phyloP scores from a whole-genome alignment of 495 filamentous ascomycete species.

The Cenococcum geophilum region DNA sequence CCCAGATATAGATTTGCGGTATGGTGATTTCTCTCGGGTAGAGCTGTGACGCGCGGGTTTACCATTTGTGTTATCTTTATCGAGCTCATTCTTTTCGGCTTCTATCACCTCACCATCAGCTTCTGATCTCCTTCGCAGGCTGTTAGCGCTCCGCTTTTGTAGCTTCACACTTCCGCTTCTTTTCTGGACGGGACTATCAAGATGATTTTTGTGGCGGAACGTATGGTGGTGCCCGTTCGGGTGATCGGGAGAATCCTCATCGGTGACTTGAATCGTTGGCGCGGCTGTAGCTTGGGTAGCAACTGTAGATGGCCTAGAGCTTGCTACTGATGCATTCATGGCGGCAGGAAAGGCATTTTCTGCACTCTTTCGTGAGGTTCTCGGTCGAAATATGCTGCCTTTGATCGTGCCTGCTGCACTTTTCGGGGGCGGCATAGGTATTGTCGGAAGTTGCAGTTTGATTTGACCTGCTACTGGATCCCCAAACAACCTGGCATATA shows the following conservation, averaged over 20 bases:
- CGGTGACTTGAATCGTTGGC: slow-evolving; percentile 39
- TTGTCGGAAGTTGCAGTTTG: slow-evolving; percentile 23
- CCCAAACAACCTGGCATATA: slow-evolving; percentile 74
- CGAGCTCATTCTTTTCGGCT: slow-evolving; percentile 16
- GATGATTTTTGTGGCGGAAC: slow-evolving; percentile 26
- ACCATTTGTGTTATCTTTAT: slow-evolving; percentile 14
- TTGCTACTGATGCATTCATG: slow-evolving; percentile 18
- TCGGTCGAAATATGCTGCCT: slow-evolving; percentile 64
- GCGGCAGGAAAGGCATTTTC: background rate
- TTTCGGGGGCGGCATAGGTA: slow-evolving; percentile 39
- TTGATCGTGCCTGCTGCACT: slow-evolving; percentile 65
- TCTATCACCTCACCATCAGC: slow-evolving; percentile 1
- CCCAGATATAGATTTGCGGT: slow-evolving; percentile 17
- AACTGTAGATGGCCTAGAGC: slow-evolving; percentile 28
- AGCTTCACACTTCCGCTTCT: slow-evolving; percentile 22
- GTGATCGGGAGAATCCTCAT: slow-evolving; percentile 32
- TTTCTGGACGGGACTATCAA: slow-evolving; percentile 16
- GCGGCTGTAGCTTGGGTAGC: slow-evolving; percentile 26
- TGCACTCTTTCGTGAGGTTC: slow-evolving; percentile 33
- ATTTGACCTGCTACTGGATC: slow-evolving; percentile 42
- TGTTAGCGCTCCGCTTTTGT: slow-evolving; percentile 26
- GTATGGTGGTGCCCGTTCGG: slow-evolving; percentile 31
- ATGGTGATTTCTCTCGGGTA: slow-evolving; percentile 9
- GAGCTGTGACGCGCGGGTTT: slow-evolving; percentile 15
- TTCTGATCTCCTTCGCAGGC: slow-evolving; percentile 22